Base-by-base conservation (phyloP, 1,139 yeast genomes). In the Candida glucosophila region DNA sequence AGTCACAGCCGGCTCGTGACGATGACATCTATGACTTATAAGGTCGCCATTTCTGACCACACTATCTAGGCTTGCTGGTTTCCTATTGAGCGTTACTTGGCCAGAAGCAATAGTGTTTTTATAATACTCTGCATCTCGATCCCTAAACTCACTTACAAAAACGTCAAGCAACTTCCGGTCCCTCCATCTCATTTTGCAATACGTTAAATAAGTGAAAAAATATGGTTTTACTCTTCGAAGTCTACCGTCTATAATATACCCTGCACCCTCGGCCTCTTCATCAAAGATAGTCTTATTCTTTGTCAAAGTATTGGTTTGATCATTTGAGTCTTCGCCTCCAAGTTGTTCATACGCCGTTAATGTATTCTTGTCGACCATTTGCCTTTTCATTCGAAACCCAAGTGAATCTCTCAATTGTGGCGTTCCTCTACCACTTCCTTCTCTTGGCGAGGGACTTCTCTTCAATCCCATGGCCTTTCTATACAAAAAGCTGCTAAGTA, bases 181-280 rank as follows among this genome's bases (percentile, higher is more conserved):
- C 40, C 90, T 66, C 99, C 99, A 92, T 41, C 99, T 65, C 46
- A 71, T 58, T 49, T 92, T 92, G 52, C 96, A 88, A 46, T 79
- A 83, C 0, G 99, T 90, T 49, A 83, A 61, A 46, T 90, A 88
- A 0, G 94, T 86, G 56, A 74, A 90, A 45, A 68, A 81, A 47
- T 90, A 92, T 0, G 98, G 97, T 2, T 75, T 67, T 2, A 90
- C 83, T 34, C 80, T 60, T 22, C 97, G 59, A 28, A 83, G 57
- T 2, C 70, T 56, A 0, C 81, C 83, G 10, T 73, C 77, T 3
- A 77, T 54, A 2, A 50, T 39, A 40, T 71, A 72, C 15, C 58
- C 39, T 1, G 74, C 72, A 6, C 73, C 76, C 34, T 68, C 72
- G 2, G 67, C 51, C 33, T 69, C 77, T 37, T 69, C 74, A 32